Evolutionary conservation across 2,329 filamentous ascomycete genomes (phyloP).

Genomic region (Sporothrix protearum): DNA sequence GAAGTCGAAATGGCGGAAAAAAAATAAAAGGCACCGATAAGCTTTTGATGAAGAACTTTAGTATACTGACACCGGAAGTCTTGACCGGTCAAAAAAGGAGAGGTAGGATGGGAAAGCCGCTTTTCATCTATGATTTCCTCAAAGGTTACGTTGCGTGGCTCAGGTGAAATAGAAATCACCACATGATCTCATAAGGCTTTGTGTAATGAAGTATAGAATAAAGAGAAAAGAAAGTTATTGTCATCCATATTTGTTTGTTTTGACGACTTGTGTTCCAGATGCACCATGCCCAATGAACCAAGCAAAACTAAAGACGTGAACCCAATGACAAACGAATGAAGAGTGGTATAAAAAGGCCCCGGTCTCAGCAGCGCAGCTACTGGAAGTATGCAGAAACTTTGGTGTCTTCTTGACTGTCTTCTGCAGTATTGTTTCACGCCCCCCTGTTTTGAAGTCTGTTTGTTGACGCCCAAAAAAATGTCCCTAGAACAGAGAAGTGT

Average conservation of each 20-base stretch:
- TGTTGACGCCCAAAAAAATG: not conserved
- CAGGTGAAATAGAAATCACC: too few relatives aligned
- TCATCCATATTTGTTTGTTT: not conserved
- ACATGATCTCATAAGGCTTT: too few relatives aligned
- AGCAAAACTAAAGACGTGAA: not conserved
- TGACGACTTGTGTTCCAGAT: not conserved
- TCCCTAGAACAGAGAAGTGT: conserved; percentile 9
- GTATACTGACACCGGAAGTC: too few relatives aligned
- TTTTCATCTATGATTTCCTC: too few relatives aligned
- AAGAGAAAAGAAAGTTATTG: too few relatives aligned
- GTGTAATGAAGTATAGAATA: too few relatives aligned
- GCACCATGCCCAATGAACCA: not conserved
- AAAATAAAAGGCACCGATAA: too few relatives aligned
- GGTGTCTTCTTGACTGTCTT: not conserved
- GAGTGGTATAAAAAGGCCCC: not conserved
- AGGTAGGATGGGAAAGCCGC: too few relatives aligned
- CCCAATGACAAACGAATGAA: not conserved
- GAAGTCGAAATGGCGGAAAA: too few relatives aligned
- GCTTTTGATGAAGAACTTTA: too few relatives aligned
- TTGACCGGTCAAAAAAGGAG: too few relatives aligned
- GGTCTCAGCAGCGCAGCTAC: conserved; percentile 11
- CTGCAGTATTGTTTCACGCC: not conserved
- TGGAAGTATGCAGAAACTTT: not conserved
- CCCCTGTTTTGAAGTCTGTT: not conserved
- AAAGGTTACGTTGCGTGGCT: too few relatives aligned